Percentiles rank a stretch among this genome's conserved stretches.
phyloP scores from a whole-genome alignment of 352 stramenopile species.

The Phytophthora rubi region DNA sequence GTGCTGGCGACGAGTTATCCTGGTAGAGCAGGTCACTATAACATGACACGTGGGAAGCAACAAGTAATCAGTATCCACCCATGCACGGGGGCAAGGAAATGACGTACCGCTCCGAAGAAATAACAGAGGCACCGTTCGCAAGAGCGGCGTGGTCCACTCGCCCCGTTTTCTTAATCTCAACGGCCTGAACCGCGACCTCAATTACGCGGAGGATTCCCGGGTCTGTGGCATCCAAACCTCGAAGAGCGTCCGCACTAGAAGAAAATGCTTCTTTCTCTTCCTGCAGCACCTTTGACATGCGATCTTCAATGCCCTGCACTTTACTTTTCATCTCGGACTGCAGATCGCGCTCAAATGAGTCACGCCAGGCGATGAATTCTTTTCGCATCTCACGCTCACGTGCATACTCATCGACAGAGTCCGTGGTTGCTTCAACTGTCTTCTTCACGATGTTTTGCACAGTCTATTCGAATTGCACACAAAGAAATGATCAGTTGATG shows the following conservation, averaged over 20 bases:
- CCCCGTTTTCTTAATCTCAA: slow-evolving; percentile 66
- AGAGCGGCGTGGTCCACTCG: slow-evolving; percentile 72
- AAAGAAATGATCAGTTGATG: slow-evolving; percentile 10
- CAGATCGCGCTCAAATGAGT: slow-evolving; percentile 46
- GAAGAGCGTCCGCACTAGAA: slow-evolving; percentile 58
- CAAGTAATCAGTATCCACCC: neutral
- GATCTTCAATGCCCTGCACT: slow-evolving; percentile 62
- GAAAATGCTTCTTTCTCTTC: slow-evolving; percentile 64
- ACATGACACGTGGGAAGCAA: neutral
- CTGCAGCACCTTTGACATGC: slow-evolving; percentile 62
- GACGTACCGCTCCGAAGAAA: slow-evolving; percentile 61
- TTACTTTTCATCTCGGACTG: slow-evolving; percentile 56
- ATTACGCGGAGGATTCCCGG: slow-evolving; percentile 50
- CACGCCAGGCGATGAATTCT: slow-evolving; percentile 42
- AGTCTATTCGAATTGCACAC: slow-evolving; percentile 17
- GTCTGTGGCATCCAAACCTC: slow-evolving; percentile 58
- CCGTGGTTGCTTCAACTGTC: neutral
- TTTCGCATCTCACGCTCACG: slow-evolving; percentile 30
- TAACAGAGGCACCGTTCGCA: slow-evolving; percentile 66
- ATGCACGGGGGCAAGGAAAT: neutral
- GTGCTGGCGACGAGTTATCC: slow-evolving; percentile 38
- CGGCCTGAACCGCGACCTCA: slow-evolving; percentile 54
- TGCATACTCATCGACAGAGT: slow-evolving; percentile 13
- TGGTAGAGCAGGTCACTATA: slow-evolving; percentile 64
- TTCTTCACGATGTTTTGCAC: slow-evolving; percentile 37